Evolutionary conservation across 179 eudicot species (phyloP).

Genomic region (Vitellaria paradoxa): DNA sequence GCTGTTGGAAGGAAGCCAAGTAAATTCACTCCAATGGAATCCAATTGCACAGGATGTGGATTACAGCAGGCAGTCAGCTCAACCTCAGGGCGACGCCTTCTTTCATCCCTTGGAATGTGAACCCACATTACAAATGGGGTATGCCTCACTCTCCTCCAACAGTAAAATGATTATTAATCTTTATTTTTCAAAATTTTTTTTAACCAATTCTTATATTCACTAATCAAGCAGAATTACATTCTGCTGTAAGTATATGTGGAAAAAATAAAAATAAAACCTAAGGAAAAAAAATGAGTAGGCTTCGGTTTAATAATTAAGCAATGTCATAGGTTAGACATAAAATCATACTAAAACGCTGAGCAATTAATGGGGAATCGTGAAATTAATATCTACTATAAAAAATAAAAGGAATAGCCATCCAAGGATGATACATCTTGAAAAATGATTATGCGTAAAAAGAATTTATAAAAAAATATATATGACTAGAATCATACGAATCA

Average conservation of each 20-base stretch:
- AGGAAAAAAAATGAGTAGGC: background rate
- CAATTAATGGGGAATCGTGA: too few species aligned
- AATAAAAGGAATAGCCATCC: too few species aligned
- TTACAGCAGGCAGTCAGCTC: slow-evolving; percentile 50
- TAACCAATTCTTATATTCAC: background rate
- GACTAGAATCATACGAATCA: too few species aligned
- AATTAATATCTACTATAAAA: too few species aligned
- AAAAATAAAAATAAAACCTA: background rate
- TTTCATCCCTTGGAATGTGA: slow-evolving; percentile 80
- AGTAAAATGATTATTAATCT: background rate
- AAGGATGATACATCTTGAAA: too few species aligned
- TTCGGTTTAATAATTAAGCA: background rate
- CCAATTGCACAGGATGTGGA: slow-evolving; percentile 53
- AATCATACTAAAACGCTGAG: too few species aligned
- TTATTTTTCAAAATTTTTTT: background rate
- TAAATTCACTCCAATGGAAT: slow-evolving; percentile 59
- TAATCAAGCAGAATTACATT: background rate
- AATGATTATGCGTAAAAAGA: too few species aligned
- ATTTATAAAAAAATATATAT: too few species aligned
- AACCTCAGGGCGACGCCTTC: slow-evolving; percentile 63
- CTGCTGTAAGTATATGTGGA: background rate
- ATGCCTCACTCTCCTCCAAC: slow-evolving; percentile 11
- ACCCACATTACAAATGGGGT: slow-evolving; percentile 92
- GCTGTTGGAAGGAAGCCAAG: slow-evolving; percentile 75
- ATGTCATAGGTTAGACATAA: too few species aligned